Percentiles rank a stretch among this genome's conserved stretches.
phyloP scores from a whole-genome alignment of 2,329 filamentous ascomycete genomes.

The Beauveria sp. region DNA sequence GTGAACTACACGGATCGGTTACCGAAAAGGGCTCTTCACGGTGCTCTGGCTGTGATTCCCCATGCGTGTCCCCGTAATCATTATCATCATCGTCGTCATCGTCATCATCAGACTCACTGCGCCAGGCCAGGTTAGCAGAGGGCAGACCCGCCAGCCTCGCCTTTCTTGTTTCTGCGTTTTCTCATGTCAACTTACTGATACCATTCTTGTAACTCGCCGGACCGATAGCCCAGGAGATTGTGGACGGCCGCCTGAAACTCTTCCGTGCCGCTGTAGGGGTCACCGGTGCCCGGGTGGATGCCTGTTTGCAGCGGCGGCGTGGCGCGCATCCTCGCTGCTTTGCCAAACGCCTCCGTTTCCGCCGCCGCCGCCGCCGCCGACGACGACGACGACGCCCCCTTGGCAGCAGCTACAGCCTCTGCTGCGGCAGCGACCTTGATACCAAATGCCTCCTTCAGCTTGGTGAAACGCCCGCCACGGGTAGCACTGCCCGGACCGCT shows the following conservation, averaged over 20 bases:
- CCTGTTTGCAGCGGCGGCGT: slow-evolving; percentile 1
- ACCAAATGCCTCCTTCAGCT: neutral
- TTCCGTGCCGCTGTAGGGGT: neutral
- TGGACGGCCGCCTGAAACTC: slow-evolving; percentile 9
- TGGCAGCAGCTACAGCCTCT: neutral
- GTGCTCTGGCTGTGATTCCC: neutral
- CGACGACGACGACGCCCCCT: neutral
- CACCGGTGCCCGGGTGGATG: neutral
- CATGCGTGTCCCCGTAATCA: neutral
- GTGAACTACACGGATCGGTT: neutral
- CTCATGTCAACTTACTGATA: slow-evolving; percentile 21
- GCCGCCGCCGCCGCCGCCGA: neutral
- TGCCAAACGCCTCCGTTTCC: neutral
- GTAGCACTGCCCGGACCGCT: neutral
- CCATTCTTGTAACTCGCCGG: slow-evolving; percentile 10
- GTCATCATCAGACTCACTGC: neutral
- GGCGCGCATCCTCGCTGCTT: neutral
- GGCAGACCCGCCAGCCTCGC: neutral
- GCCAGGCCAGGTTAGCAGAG: slow-evolving; percentile 1
- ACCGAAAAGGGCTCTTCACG: neutral
- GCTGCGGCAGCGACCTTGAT: neutral
- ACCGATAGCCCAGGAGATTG: slow-evolving; percentile 4
- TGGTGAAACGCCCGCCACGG: neutral
- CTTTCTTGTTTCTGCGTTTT: neutral
- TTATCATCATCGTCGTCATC: neutral